phyloP scores from a whole-genome alignment of 768 basidiomycete genomes.

The Lactarius trivialis region DNA sequence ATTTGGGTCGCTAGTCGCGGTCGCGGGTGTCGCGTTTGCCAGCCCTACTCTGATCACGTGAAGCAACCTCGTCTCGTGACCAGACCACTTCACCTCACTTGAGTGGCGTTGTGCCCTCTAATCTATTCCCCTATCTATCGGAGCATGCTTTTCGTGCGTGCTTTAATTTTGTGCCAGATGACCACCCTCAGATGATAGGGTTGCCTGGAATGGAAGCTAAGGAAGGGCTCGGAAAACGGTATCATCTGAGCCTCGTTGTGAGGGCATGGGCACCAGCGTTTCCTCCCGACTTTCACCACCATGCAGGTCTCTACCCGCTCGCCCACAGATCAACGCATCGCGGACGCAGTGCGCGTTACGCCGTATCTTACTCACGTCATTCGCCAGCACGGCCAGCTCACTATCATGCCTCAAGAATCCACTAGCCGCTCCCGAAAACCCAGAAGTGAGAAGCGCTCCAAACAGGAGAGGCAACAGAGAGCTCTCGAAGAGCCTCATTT shows the following conservation, averaged over 20 bases:
- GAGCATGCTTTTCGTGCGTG: slow-evolving; percentile 1
- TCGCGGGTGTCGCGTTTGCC: too few relatives aligned
- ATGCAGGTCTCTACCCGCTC: slow-evolving; percentile 24
- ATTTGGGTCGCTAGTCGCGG: not conserved
- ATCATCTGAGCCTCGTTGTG: slow-evolving; percentile 22
- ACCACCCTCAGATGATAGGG: not conserved
- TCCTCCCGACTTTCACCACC: slow-evolving; percentile 20
- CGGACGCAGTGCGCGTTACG: slow-evolving; percentile 31
- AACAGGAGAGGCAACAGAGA: slow-evolving; percentile 14
- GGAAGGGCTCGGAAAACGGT: slow-evolving; percentile 8
- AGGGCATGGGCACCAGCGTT: slow-evolving; percentile 23
- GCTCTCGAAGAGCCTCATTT: slow-evolving; percentile 22
- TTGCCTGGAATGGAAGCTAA: slow-evolving; percentile 18
- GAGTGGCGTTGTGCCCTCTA: too few relatives aligned
- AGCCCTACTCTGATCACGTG: not conserved
- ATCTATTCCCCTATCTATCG: not conserved
- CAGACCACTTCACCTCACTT: not conserved
- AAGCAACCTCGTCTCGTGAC: not conserved
- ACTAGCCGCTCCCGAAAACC: slow-evolving; percentile 41
- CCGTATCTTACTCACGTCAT: slow-evolving; percentile 55
- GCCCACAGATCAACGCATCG: slow-evolving; percentile 23
- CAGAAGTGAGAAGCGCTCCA: slow-evolving; percentile 28
- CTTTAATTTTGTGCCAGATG: slow-evolving; percentile 7
- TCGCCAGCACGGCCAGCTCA: slow-evolving; percentile 47
- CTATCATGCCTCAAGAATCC: slow-evolving; percentile 46